Base-by-base conservation (phyloP, 2,329 filamentous ascomycete genomes). In the Alternaria angustiovoidea region DNA sequence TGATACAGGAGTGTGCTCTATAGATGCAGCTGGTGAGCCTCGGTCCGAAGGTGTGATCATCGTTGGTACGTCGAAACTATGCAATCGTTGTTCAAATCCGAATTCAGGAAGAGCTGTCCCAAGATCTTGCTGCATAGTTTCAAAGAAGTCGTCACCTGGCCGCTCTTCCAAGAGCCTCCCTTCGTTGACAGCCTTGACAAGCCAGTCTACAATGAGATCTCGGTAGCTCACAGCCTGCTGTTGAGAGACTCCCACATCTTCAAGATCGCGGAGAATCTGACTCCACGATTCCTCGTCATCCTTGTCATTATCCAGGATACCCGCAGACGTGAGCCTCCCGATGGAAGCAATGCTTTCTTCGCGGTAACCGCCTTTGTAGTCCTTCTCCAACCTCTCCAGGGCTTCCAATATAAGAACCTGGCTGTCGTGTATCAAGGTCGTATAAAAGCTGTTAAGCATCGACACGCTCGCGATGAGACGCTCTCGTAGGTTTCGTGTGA, bases 211-310 rank as follows among this genome's bases (percentile, higher is more conserved):
- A 41, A 77, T 75, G 48, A 75, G 62, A 18, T 72, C 62, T 7
- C 69, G 68, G 43, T 76, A 71, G 14, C 62, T 58, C 5, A 70
- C 30, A 5, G 67, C 71, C 43, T 70, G 63, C 44, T 69, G 62
- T 18, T 64, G 51, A 20, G 67, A 65, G 3, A 77, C 63, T 6
- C 73, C 73, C 22, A 75, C 69, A 43, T 76, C 74, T 47, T 74
- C 70, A 2, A 77, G 62, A 41, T 77, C 75, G 11, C 68, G 64
- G 12, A 76, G 67, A 14, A 77, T 72, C 52, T 75, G 70, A 7
- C 53, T 57, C 75, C 74, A 77, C 11, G 72, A 69, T 28, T 67
- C 66, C 46, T 74, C 73, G 7, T 73, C 68, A 5, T 66, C 65
- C 7, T 63, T 65, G 7, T 63, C 63, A 4, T 67, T 57, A 11